Evolutionary conservation across 176 grass and related monocot species (phyloP).

Genomic region (Triticum monococcum): DNA sequence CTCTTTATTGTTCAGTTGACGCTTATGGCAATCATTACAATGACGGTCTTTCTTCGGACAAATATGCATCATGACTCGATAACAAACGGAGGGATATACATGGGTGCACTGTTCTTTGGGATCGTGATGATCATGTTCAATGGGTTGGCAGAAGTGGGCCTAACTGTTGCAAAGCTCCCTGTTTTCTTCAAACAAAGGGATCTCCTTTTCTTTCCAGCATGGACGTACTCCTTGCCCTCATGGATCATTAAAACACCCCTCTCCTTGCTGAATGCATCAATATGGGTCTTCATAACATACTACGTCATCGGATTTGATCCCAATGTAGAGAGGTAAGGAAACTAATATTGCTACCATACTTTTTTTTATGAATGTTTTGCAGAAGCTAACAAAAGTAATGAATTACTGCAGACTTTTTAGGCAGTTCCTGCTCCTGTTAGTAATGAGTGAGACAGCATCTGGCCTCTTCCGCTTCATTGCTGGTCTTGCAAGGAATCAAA

Average conservation of each 20-base stretch:
- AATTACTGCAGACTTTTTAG: constrained; percentile 67
- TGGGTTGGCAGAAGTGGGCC: constrained; percentile 61
- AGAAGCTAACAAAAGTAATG: neutral
- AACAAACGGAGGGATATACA: constrained; percentile 47
- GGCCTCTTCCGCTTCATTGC: constrained; percentile 74
- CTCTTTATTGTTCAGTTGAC: constrained; percentile 45
- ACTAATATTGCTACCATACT: neutral
- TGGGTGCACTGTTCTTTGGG: constrained; percentile 72
- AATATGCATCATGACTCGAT: constrained; percentile 43
- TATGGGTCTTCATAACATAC: constrained; percentile 66
- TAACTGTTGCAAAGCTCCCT: constrained; percentile 68
- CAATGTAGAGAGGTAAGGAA: constrained; percentile 52
- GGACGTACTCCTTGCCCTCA: constrained; percentile 71
- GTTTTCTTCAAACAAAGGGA: constrained; percentile 87
- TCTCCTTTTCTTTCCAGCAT: constrained; percentile 82
- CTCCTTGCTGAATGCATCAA: constrained; percentile 57
- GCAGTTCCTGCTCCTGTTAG: constrained; percentile 66
- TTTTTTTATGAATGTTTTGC: neutral
- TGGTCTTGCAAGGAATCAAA: constrained; percentile 63
- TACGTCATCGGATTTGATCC: constrained; percentile 82
- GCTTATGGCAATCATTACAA: constrained; percentile 57
- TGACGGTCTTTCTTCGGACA: constrained; percentile 81
- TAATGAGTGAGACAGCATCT: constrained; percentile 65
- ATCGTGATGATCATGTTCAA: constrained; percentile 77
- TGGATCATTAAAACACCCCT: constrained; percentile 87